Evolutionary conservation across 768 basidiomycete species (phyloP), one percentile per base, ranked within the genome.

Genomic region (Solioccasus polychromus): DNA sequence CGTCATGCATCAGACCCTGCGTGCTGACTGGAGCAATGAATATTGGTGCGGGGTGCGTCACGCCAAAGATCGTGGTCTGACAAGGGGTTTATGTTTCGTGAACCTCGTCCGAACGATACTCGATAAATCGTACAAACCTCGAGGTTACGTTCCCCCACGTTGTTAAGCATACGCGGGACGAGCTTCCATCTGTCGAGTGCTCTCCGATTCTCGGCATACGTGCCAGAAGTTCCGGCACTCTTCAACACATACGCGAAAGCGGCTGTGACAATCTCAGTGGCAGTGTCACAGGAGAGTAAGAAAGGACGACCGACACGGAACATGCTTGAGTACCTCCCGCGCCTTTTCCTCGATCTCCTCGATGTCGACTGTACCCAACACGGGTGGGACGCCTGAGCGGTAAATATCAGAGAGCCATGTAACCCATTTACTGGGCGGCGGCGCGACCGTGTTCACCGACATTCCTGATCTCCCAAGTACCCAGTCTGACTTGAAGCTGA

Each of bases 211-310:
- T 77, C 79, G 23, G 63, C 69, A 59, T 82, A 76, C 3, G 90
- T 92, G 22, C 73, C 69, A 45, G 71, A 68, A 5, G 78, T 76
- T 0, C 90, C 89, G 4, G 89, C 88, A 52, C 78, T 81, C 37
- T 84, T 85, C 44, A 72, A 72, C 5, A 83, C 80, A 55, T 88
- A 91, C 61, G 75, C 65, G 68, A 82, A 91, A 8, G 84, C 74
- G 61, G 32, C 80, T 86, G 71, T 4, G 3, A 36, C n/a, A n/a
- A n/a, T n/a, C n/a, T n/a, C n/a, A n/a, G n/a, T n/a, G n/a, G n/a
- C n/a, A n/a, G n/a, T n/a, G n/a, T n/a, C n/a, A n/a, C n/a, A n/a
- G n/a, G n/a, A n/a, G n/a, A n/a, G n/a, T n/a, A n/a, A 40, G 24
- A 41, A 14, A 14, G 28, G 23, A 32, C 0, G 6, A 45, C 73